Evolutionary conservation across 2,329 filamentous ascomycete species (phyloP), one percentile per base, ranked within the genome.

Genomic region (Cercospora brassicicola): DNA sequence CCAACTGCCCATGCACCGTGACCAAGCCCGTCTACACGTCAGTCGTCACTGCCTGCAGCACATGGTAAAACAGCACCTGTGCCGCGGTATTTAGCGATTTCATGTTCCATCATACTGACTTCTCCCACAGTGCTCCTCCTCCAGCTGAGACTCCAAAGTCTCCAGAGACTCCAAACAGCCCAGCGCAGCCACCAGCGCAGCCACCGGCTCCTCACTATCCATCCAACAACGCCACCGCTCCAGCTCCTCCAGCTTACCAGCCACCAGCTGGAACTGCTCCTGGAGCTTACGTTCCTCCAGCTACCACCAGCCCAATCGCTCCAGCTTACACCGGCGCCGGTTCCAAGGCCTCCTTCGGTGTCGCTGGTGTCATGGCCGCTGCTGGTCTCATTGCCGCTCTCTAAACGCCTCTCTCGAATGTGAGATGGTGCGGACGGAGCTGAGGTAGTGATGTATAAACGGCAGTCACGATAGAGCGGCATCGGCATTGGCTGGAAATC

Each of bases 1-100:
- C 69, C 59, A 67, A 72, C 71, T 73, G 69, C 66, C 71, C 71
- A 39, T 72, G 69, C 69, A 73, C 71, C 56, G 62, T 73, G 55
- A 72, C 69, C 64, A 69, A 67, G 71, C 71, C 71, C 66, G 69
- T 65, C 45, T 69, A 71, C 69, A 65, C 71, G 67, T 73, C 71
- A 67, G 71, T 71, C 30, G 66, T 71, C 66, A 67, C 71, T 60
- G 31, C 48, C 20, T 71, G 67, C 69, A 66, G 64, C 60, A 73
- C 71, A 65, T 73, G 71, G 69, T 71, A 73, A 68, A 42, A 65
- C 63, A 57, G 62, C 51, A 69, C 64, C 36, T 59, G 66, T 68
- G 62, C 56, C 36, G 30, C 28, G 18, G 28, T 36, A 36, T 18
- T 26, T 63, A 55, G 23, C 28, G 4, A 15, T 11, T 10, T 33